These are phyloP conservation scores for Kernera saxatilis DNA, from an alignment of 345 rosid species.

Conservation along the genomic window DNA sequence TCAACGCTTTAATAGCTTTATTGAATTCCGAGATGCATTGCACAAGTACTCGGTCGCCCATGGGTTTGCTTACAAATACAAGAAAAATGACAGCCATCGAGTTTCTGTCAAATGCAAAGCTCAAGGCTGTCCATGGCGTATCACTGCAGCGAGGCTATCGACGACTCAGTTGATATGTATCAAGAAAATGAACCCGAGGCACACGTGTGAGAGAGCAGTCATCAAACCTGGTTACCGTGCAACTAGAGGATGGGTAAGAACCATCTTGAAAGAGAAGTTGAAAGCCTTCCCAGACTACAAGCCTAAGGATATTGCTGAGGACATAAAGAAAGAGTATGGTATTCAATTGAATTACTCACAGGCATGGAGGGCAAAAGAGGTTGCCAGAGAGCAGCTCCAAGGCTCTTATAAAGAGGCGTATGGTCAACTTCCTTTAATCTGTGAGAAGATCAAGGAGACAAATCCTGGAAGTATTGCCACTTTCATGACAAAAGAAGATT, in stretches of 20 bases:
- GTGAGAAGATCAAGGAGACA: slow-evolving; percentile 88
- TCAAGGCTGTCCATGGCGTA: slow-evolving; percentile 92
- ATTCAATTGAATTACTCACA: slow-evolving; percentile 87
- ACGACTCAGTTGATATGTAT: slow-evolving; percentile 80
- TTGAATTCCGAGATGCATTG: slow-evolving; percentile 85
- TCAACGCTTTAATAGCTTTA: slow-evolving; percentile 75
- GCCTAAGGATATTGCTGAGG: slow-evolving; percentile 91
- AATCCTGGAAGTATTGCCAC: slow-evolving; percentile 84
- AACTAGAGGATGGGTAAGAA: slow-evolving; percentile 92
- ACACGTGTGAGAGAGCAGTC: slow-evolving; percentile 80
- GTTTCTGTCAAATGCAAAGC: slow-evolving; percentile 86
- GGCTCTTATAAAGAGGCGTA: slow-evolving; percentile 87
- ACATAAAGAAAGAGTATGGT: slow-evolving; percentile 82
- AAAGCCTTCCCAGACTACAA: slow-evolving; percentile 75
- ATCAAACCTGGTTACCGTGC: slow-evolving; percentile 81
- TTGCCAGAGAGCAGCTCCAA: slow-evolving; percentile 93
- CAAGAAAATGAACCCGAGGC: slow-evolving; percentile 78
- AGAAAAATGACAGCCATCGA: slow-evolving; percentile 90
- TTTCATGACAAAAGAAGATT: slow-evolving; percentile 82
- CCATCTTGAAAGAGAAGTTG: slow-evolving; percentile 82
- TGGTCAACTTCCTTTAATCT: slow-evolving; percentile 66
- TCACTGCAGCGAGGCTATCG: slow-evolving; percentile 74
- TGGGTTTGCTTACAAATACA: slow-evolving; percentile 81
- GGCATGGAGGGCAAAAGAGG: slow-evolving; percentile 92
- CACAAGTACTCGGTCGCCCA: slow-evolving; percentile 85